A percentile compares a stretch with the other conserved stretches of the same genome.
Conservation (phyloP, 179 eudicot species). For the Corrigiola litoralis region DNA sequence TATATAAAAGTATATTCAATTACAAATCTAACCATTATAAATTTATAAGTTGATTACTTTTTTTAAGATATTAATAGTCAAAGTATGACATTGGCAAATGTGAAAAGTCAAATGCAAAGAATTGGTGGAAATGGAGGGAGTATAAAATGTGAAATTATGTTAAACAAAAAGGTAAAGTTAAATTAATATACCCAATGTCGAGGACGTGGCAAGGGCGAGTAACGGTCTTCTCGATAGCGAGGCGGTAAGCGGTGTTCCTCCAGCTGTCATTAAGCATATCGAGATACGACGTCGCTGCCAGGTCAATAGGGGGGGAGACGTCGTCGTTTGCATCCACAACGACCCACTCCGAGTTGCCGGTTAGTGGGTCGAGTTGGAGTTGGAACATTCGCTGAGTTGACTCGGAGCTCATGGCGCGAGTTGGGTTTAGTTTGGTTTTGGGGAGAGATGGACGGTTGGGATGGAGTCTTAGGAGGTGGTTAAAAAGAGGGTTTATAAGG, state of each 20-base stretch:
- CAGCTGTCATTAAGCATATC: slow-evolving; percentile 80
- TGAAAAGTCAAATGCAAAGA: too few species aligned
- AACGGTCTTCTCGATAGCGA: slow-evolving; percentile 67
- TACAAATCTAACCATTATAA: too few species aligned
- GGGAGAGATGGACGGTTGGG: slow-evolving; percentile 16
- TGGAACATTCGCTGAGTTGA: slow-evolving; percentile 56
- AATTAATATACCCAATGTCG: slow-evolving; percentile 69
- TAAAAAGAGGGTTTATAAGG: too few species aligned
- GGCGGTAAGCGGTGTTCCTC: slow-evolving; percentile 58
- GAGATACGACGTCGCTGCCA: slow-evolving; percentile 69
- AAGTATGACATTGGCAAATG: too few species aligned
- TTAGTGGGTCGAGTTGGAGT: slow-evolving; percentile 57
- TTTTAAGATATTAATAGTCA: too few species aligned
- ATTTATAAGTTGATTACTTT: too few species aligned
- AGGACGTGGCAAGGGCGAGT: slow-evolving; percentile 71
- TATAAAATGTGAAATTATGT: too few species aligned
- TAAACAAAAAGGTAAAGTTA: background rate
- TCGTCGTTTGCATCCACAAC: slow-evolving; percentile 54
- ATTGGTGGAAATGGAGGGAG: too few species aligned
- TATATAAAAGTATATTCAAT: too few species aligned
- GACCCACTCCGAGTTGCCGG: slow-evolving; percentile 86
- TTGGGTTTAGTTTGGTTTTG: background rate
- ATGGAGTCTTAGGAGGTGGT: too few species aligned
- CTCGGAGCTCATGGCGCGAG: slow-evolving; percentile 32
- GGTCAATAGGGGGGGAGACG: slow-evolving; percentile 20